Conservation (phyloP, 345 rosid genomes). For the Ailanthus altissimus region DNA sequence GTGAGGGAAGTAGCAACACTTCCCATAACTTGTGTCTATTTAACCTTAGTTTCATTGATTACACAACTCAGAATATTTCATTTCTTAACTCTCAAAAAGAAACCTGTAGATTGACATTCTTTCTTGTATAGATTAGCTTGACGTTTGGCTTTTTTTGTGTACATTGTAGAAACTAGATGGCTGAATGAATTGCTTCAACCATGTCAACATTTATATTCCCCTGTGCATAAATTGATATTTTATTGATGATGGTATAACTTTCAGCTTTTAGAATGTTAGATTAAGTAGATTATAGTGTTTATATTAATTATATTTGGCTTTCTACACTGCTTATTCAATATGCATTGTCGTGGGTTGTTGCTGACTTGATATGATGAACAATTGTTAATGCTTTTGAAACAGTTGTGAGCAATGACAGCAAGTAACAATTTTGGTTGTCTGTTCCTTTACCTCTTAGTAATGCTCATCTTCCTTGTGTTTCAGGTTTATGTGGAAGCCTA, state of each 20-base stretch:
- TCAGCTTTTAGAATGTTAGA: background rate
- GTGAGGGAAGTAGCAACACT: background rate
- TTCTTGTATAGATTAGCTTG: background rate
- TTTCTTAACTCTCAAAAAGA: conserved; percentile 1
- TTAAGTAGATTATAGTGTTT: background rate
- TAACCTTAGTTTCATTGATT: background rate
- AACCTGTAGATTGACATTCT: background rate
- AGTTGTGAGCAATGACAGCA: background rate
- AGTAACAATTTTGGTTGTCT: background rate
- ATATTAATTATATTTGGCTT: background rate
- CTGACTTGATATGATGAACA: background rate
- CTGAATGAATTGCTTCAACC: background rate
- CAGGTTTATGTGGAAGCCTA: conserved; percentile 89
- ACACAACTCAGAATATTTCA: background rate
- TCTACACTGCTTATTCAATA: background rate
- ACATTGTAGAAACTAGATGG: background rate
- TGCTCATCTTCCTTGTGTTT: conserved; percentile 11
- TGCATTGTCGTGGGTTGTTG: background rate
- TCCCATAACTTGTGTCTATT: background rate
- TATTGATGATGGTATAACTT: conserved; percentile 10
- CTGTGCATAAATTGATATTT: background rate
- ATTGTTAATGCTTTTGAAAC: background rate
- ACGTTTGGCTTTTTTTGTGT: background rate
- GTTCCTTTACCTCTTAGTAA: background rate
- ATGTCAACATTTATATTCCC: conserved; percentile 1